Conservation (phyloP, 2,329 filamentous ascomycete genomes). For the Scytalidium lignicola region DNA sequence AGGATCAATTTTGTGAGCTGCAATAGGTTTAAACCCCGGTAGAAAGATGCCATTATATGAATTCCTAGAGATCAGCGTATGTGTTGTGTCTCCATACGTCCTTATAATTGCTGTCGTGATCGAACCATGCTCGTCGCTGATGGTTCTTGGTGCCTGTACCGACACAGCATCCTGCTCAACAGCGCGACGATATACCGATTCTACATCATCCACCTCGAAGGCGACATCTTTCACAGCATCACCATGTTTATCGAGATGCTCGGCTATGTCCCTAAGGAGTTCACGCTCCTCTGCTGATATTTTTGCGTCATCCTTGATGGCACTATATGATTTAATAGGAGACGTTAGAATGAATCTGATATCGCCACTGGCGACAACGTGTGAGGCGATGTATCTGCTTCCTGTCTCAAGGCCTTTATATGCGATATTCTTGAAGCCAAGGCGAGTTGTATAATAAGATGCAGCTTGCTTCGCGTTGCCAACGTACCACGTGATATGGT, state of each 20-base stretch:
- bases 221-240: constrained; percentile 94
- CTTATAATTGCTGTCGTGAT: constrained; percentile 74
- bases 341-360: constrained; percentile 83
- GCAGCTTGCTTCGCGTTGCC: constrained; percentile 96
- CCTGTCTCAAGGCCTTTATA: constrained; percentile 88
- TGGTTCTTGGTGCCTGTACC: constrained; percentile 53
- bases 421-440: constrained; percentile 79
- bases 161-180: constrained; percentile 58
- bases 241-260: constrained; percentile 79
- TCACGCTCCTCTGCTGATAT: constrained; percentile 58
- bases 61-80: constrained; percentile 75
- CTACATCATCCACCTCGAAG: constrained; percentile 88
- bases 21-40: constrained; percentile 67
- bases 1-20: constrained; percentile 29
- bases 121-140: constrained; percentile 56
- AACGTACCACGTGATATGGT: constrained; percentile 94
- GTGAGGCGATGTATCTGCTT: constrained; percentile 72
- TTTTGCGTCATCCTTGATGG: constrained; percentile 53
- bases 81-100: constrained; percentile 93
- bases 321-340: constrained; percentile 59
- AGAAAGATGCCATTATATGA: constrained; percentile 73
- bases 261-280: constrained; percentile 69
- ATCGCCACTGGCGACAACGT: constrained; percentile 72
- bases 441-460: constrained; percentile 78
- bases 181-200: constrained; percentile 71